Evolutionary conservation across 495 filamentous ascomycete genomes (phyloP), one percentile per base, ranked within the genome.

Genomic region (Penicillium simplicissimum): DNA sequence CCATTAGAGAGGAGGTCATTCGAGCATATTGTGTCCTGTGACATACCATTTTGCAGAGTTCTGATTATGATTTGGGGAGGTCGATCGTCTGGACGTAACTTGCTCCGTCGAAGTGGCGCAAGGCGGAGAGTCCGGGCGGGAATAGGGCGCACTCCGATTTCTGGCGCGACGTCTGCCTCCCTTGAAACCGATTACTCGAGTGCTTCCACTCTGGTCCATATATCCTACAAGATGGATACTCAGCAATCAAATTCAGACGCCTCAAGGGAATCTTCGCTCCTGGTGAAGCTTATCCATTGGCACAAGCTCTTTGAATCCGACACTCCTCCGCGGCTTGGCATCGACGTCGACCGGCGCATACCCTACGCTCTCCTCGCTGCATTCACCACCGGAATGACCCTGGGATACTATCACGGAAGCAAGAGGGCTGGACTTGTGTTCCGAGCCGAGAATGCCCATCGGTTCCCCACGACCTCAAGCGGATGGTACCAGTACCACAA

Each of bases 401-500:
- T 98, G 36, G 95, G 95, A 38, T 74, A 87, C 6, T 81, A 84
- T 7, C 85, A 95, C 42, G 92, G 90, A 38, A 86, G 86, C 71
- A 85, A 85, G 71, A 85, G 79, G 64, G 85, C 91, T 15, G 86
- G 87, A 36, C 81, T 96, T 40, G 86, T 87, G 52, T 98, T 97
- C 75, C 89, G 94, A 54, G 95, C 95, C 56, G 90, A 98, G 76
- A 96, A 98, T 68, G 90, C 95, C 21, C 95, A 98, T 77, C 87
- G 93, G 65, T 85, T 96, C 48, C 95, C 95, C 21, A 86, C 78
- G 7, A 84, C 85, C n/a, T 85, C 88, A 23, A 84, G 84, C 8
- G 95, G 92, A 33, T 98, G 95, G 95, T 98, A 92, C 71, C 85
- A 97, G 31, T 98, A 98, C 71, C 96, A 98, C 76, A 97, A 97